A percentile compares a stretch with the other conserved stretches of the same genome.
Evolutionary conservation across 306 rosid species (phyloP).

Genomic region (Rubus idaeus): DNA sequence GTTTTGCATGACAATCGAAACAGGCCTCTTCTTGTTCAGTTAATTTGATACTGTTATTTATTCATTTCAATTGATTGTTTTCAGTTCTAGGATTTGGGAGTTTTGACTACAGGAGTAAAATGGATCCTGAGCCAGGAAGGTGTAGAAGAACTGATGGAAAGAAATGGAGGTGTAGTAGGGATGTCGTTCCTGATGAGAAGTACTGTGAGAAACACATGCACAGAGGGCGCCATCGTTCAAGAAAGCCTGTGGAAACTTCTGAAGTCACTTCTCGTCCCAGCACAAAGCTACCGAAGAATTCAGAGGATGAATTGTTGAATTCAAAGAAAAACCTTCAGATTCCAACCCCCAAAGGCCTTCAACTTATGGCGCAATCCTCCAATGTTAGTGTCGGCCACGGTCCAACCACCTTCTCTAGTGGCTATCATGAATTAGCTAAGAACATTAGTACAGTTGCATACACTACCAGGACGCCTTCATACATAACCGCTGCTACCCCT

Average conservation of each 20-base stretch:
- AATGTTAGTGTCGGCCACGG: conserved; percentile 16
- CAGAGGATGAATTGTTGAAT: conserved; percentile 16
- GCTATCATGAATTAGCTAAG: conserved; percentile 29
- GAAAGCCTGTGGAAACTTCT: conserved; percentile 93
- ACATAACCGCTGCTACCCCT: conserved; percentile 6
- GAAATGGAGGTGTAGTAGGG: conserved; percentile 79
- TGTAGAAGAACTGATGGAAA: conserved; percentile 97
- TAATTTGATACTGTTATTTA: conserved; percentile 21
- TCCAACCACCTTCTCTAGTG: conserved; percentile 16
- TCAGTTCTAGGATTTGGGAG: conserved; percentile 44
- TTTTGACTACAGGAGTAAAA: conserved; percentile 35
- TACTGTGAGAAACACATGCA: conserved; percentile 85
- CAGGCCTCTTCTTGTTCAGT: background rate
- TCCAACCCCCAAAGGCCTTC: conserved; percentile 35
- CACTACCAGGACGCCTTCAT: background rate
- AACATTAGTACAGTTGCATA: conserved; percentile 17
- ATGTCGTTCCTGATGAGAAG: conserved; percentile 49
- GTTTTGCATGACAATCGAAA: background rate
- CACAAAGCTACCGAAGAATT: conserved; percentile 28
- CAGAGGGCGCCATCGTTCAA: conserved; percentile 95
- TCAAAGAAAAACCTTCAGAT: conserved; percentile 23
- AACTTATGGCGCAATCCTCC: conserved; percentile 27
- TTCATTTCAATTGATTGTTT: conserved; percentile 27
- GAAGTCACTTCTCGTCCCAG: conserved; percentile 37
- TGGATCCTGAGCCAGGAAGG: conserved; percentile 67